Base-by-base conservation (phyloP, 2,329 filamentous ascomycete genomes). In the Clarireedia sp. region DNA sequence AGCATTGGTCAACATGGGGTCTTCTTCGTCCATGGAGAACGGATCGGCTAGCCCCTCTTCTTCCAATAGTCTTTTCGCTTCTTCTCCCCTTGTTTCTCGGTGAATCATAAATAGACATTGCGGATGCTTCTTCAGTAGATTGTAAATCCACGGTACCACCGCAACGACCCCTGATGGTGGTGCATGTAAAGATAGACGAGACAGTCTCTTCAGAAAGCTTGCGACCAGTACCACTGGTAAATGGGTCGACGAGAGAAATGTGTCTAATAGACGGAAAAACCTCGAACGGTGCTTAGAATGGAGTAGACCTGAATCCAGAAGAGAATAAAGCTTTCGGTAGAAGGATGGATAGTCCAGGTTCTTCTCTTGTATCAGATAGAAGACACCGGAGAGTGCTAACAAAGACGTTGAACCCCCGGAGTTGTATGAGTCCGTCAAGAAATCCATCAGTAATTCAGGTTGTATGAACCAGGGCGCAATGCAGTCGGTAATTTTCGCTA, bases 341-440 rank as follows among this genome's bases (percentile, higher is more conserved):
- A 99, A 99, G 33, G 85, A 86, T 1, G 91, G 90, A 70, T 99
- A 99, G 72, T 99, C 94, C 57, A 99, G 79, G 69, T 99, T 99
- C 68, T 89, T 89, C 68, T 94, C 83, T 61, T 89, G 85, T 64
- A 99, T 97, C 51, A 99, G 80, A 69, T 95, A 94, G 74, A 96
- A 99, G 46, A 99, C 85, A 51, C 94, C 94, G 0, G 89, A 95
- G 1, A 99, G 77, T 1, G 95, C 90, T 19, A 96, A 79, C 4
- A 99, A 78, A 4, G 94, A 92, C 48, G 85, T 90, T 14, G 90
- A 87, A 45, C 94, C 94, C 51, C 92, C 90, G 7, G 85, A 75
- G 65, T 96, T 80, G 74, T 95, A 97, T 29, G 86, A 95, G 72
- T 94, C 89, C n/a, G 90, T 96, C 54, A 99, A 74, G 71, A 97